Percentiles rank a stretch among this genome's conserved stretches.
These are phyloP conservation scores for Taiozyma sp. DNA, from an alignment of 1,139 yeast species.

Conservation along the genomic window DNA sequence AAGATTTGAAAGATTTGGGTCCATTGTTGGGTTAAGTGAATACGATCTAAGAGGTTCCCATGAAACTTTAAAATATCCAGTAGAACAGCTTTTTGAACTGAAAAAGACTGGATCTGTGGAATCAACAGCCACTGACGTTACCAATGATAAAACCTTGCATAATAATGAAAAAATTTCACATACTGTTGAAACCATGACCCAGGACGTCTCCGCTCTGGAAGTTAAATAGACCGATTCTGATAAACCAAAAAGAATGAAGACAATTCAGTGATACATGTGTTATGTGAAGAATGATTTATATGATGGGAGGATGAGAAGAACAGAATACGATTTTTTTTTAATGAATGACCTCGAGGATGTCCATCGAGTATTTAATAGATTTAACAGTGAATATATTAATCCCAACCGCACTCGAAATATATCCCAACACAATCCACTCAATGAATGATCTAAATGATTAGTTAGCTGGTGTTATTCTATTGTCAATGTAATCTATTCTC, in stretches of 20 bases:
- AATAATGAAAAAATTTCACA: background rate
- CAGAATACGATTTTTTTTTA: no score
- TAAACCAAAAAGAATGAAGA: no score
- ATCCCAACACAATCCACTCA: no score
- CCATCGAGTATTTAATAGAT: no score
- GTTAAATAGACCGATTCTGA: background rate
- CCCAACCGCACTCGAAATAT: no score
- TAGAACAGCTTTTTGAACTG: background rate
- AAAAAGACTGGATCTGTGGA: background rate
- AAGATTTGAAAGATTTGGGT: slow-evolving; percentile 66
- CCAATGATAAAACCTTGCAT: background rate
- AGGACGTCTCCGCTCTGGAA: background rate
- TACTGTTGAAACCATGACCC: background rate
- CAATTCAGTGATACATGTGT: background rate
- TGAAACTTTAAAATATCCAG: slow-evolving; percentile 4
- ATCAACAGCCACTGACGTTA: background rate
- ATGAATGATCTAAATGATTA: no score
- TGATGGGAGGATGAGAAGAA: background rate
- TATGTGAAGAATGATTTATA: background rate
- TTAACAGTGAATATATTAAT: no score
- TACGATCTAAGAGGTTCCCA: slow-evolving; percentile 60
- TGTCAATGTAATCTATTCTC: slow-evolving; percentile 1
- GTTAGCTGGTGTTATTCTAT: no score
- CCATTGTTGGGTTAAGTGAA: slow-evolving; percentile 76
- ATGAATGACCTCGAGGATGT: no score